These are phyloP conservation scores for Gracilaria caudata DNA, from an alignment of 23 red algal genomes.

Conservation along the genomic window DNA sequence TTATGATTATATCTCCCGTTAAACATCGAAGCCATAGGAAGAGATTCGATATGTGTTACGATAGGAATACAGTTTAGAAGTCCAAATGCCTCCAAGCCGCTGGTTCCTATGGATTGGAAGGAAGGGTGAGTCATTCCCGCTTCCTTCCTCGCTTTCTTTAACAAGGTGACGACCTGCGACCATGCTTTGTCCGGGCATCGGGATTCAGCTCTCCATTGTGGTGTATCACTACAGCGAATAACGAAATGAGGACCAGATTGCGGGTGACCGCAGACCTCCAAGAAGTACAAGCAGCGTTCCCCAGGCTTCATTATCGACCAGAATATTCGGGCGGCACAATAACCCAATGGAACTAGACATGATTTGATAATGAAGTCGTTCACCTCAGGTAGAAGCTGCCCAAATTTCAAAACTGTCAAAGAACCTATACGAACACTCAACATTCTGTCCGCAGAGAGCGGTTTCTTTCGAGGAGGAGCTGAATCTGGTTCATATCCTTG, in stretches of 20 bases:
- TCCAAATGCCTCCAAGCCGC: constrained; percentile 53
- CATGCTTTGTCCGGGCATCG: constrained; percentile 36
- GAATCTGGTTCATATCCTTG: constrained; percentile 25
- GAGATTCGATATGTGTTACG: constrained; percentile 43
- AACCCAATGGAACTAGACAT: constrained; percentile 54
- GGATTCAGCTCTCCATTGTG: constrained; percentile 11
- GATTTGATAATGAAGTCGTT: constrained; percentile 46
- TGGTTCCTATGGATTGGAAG: constrained; percentile 1
- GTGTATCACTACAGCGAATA: constrained; percentile 50
- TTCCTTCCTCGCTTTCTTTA: constrained; percentile 1
- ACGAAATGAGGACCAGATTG: constrained; percentile 53
- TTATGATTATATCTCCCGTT: constrained; percentile 44
- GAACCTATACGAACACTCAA: constrained; percentile 47
- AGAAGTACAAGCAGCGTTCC: constrained; percentile 50
- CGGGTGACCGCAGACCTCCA: constrained; percentile 44
- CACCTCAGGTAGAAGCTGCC: constrained; percentile 47
- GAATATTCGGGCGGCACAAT: constrained; percentile 45
- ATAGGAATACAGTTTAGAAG: constrained; percentile 40
- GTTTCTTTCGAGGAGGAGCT: constrained; percentile 17
- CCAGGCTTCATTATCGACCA: constrained; percentile 55
- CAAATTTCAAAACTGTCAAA: constrained; percentile 45
- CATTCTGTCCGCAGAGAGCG: constrained; percentile 24
- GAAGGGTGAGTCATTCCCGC: constrained; percentile 26
- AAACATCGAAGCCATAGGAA: constrained; percentile 58
- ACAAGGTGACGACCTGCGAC: constrained; percentile 10